Conservation (phyloP, 192 early-diverging fungal species). For the Jimgerdemannia lactiflua region DNA sequence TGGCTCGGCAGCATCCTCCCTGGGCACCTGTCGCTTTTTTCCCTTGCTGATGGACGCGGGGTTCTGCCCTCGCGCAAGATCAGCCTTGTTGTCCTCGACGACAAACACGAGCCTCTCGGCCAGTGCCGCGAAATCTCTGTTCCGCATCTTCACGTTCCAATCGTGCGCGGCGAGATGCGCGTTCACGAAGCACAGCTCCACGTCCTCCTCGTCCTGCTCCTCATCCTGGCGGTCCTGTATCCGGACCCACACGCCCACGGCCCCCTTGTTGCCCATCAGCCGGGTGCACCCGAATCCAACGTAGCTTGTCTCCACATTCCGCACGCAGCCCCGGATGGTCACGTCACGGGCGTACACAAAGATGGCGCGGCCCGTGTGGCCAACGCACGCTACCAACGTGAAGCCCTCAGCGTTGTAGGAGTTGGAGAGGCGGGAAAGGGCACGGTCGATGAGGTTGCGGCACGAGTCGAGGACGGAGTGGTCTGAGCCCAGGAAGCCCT, state of each 20-base stretch:
- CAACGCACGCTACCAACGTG: conserved; percentile 17
- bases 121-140: conserved; percentile 29
- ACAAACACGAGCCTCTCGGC: conserved; percentile 25
- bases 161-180: conserved; percentile 33
- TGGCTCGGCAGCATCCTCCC: background rate
- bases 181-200: conserved; percentile 38
- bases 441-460: conserved; percentile 22
- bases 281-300: conserved; percentile 26
- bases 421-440: conserved; percentile 13
- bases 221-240: conserved; percentile 4
- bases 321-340: conserved; percentile 21
- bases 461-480: conserved; percentile 13
- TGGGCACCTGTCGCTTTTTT: background rate
- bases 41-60: background rate
- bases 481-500: conserved; percentile 24
- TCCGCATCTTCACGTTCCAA: conserved; percentile 27
- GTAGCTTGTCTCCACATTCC: conserved; percentile 16
- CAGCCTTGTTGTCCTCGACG: conserved; percentile 7
- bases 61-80: background rate
- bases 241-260: conserved; percentile 24
- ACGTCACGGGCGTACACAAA: conserved; percentile 33
- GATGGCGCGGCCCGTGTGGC: conserved; percentile 31
- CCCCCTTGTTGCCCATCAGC: conserved; percentile 41
- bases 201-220: background rate
- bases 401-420: conserved; percentile 30